A percentile compares a stretch with the other conserved stretches of the same genome.
phyloP scores from a whole-genome alignment of 1,284 basidiomycete species.

The Mycosarcoma mackinlayi region DNA sequence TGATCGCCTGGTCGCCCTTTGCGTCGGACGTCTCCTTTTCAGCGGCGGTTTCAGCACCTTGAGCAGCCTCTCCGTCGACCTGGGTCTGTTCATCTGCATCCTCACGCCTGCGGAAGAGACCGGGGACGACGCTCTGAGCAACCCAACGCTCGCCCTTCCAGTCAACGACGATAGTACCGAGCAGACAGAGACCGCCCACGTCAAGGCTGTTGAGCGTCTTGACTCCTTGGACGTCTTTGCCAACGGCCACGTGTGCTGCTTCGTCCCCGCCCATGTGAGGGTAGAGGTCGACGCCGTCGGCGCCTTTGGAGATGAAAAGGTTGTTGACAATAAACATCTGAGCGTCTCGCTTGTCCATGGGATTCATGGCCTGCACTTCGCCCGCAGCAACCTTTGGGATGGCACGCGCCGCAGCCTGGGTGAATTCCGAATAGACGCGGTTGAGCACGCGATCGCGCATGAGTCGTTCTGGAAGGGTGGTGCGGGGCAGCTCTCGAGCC shows the following conservation, averaged over 20 bases:
- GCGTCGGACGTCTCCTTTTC: slow-evolving; percentile 72
- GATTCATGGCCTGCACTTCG: slow-evolving; percentile 73
- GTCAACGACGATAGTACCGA: slow-evolving; percentile 72
- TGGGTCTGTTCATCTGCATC: slow-evolving; percentile 48
- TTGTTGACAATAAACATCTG: slow-evolving; percentile 74
- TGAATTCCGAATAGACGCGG: slow-evolving; percentile 73
- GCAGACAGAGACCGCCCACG: slow-evolving; percentile 68
- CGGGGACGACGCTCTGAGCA: slow-evolving; percentile 73
- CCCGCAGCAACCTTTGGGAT: slow-evolving; percentile 72
- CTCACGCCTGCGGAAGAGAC: slow-evolving; percentile 71
- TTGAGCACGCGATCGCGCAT: slow-evolving; percentile 73
- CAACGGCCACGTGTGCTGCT: slow-evolving; percentile 73
- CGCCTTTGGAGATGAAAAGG: slow-evolving; percentile 74
- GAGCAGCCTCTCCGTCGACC: slow-evolving; percentile 42
- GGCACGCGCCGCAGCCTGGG: slow-evolving; percentile 71
- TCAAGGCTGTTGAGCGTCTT: slow-evolving; percentile 72
- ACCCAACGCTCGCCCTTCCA: slow-evolving; percentile 74
- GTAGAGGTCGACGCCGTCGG: slow-evolving; percentile 73
- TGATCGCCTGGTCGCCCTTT: slow-evolving; percentile 79
- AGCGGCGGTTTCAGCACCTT: slow-evolving; percentile 17
- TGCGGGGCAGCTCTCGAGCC: slow-evolving; percentile 72
- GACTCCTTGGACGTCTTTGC: slow-evolving; percentile 74
- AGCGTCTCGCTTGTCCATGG: slow-evolving; percentile 72
- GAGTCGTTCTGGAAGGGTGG: slow-evolving; percentile 71
- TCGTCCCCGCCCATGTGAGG: slow-evolving; percentile 73